phyloP scores from a whole-genome alignment of 345 rosid genomes.

The Murraya paniculata region DNA sequence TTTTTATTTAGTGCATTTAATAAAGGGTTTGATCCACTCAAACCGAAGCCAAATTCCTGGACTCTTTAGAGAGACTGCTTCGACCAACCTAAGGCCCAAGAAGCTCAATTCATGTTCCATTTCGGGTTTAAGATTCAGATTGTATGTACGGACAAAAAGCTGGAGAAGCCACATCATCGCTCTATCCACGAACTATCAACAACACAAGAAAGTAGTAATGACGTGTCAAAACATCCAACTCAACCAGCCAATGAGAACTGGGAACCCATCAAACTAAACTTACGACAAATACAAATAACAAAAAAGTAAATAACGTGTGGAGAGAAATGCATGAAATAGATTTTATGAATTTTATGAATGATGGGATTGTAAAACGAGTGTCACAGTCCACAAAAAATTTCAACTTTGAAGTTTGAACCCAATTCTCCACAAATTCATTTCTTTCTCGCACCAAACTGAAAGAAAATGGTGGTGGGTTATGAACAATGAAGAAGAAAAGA shows the following conservation, averaged over 20 bases:
- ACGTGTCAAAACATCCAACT: slow-evolving; percentile 19
- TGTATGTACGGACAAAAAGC: background rate
- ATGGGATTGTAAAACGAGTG: slow-evolving; percentile 17
- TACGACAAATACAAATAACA: too few species aligned
- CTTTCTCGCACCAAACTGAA: slow-evolving; percentile 6
- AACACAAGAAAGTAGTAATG: background rate
- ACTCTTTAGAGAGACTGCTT: background rate
- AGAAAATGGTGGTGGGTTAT: slow-evolving; percentile 40
- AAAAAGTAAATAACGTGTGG: slow-evolving; percentile 30
- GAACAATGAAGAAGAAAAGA: slow-evolving; percentile 50
- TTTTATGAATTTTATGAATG: slow-evolving; percentile 17
- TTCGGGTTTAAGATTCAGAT: background rate
- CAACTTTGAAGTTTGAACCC: slow-evolving; percentile 22
- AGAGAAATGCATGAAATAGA: slow-evolving; percentile 23
- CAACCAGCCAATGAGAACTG: slow-evolving; percentile 23
- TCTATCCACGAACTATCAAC: slow-evolving; percentile 28
- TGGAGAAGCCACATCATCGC: slow-evolving; percentile 24
- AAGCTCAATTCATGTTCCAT: background rate
- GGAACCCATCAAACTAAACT: background rate
- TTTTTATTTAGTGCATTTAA: too few species aligned
- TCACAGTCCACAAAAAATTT: slow-evolving; percentile 19
- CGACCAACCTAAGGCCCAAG: background rate
- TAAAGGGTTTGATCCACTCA: too few species aligned
- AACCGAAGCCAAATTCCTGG: background rate
- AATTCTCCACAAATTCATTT: slow-evolving; percentile 27